phyloP scores from a whole-genome alignment of 176 grass and related monocot genomes.

The Bromus sterilis region DNA sequence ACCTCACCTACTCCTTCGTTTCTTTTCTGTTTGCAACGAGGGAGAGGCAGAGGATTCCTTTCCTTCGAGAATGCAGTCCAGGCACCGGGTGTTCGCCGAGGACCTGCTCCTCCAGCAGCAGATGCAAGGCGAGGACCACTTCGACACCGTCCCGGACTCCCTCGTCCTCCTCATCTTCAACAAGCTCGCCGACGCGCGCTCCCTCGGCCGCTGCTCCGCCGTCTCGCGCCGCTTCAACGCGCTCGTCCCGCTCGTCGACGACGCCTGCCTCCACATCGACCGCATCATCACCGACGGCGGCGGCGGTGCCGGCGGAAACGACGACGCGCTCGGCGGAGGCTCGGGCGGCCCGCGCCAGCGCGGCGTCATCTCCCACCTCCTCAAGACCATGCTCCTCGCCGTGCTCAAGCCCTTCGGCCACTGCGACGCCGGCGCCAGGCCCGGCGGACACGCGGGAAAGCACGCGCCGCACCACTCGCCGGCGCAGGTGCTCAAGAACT shows the following conservation, averaged over 20 bases:
- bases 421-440: slow-evolving; percentile 33
- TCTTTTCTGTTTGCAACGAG: no score
- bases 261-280: slow-evolving; percentile 60
- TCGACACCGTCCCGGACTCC: slow-evolving; percentile 60
- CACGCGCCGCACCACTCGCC: slow-evolving; percentile 59
- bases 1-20: slow-evolving; percentile 17
- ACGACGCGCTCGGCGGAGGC: slow-evolving; percentile 8
- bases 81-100: slow-evolving; percentile 51
- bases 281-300: slow-evolving; percentile 37
- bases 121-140: slow-evolving; percentile 46
- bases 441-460: background rate
- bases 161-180: slow-evolving; percentile 74
- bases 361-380: slow-evolving; percentile 39
- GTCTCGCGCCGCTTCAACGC: slow-evolving; percentile 69
- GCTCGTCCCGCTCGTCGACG: slow-evolving; percentile 61
- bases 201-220: slow-evolving; percentile 49
- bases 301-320: background rate
- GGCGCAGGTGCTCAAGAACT: slow-evolving; percentile 76
- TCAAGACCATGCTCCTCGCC: slow-evolving; percentile 57
- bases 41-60: no score
- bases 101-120: slow-evolving; percentile 32
- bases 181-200: slow-evolving; percentile 57
- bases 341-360: slow-evolving; percentile 31
- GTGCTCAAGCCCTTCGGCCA: slow-evolving; percentile 62
- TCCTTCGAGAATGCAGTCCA: slow-evolving; percentile 74